phyloP scores from a whole-genome alignment of 306 rosid species.

The Acmispon strigosus region DNA sequence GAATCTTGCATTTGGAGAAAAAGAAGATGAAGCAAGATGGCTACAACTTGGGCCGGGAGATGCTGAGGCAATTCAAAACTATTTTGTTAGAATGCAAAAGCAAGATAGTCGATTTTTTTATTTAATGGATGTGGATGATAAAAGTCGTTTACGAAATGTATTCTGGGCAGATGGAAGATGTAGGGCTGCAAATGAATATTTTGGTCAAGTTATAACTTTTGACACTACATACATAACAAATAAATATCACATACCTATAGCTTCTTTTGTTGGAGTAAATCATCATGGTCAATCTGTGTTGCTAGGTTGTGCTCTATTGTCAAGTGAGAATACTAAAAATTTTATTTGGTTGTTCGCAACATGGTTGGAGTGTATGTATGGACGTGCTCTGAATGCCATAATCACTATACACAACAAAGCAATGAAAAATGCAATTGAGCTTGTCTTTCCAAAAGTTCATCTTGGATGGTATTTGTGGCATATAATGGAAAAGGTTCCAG shows the following conservation, averaged over 20 bases:
- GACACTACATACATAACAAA: conserved; percentile 4
- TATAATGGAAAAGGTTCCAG: conserved; percentile 14
- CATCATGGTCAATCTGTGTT: too few species aligned
- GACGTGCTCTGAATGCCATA: conserved; percentile 17
- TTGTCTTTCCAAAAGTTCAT: conserved; percentile 4
- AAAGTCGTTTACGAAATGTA: neutral
- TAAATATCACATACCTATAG: neutral
- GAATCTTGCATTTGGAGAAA: neutral
- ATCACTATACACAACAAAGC: conserved; percentile 18
- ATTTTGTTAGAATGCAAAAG: neutral
- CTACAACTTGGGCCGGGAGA: neutral
- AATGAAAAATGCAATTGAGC: neutral
- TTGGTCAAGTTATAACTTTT: conserved; percentile 16
- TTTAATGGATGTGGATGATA: neutral
- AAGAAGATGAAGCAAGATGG: neutral
- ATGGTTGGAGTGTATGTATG: neutral
- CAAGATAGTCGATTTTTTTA: neutral
- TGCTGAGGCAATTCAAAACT: neutral
- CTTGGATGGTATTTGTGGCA: conserved; percentile 19
- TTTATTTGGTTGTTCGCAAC: neutral
- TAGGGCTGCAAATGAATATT: neutral
- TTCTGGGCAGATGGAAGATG: neutral
- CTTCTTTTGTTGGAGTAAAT: too few species aligned
- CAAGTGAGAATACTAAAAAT: neutral
- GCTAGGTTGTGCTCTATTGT: neutral